Percentiles rank a stretch among this genome's conserved stretches.
These are phyloP conservation scores for Chrysoporthe austroafricana DNA, from an alignment of 2,329 filamentous ascomycete genomes.

Conservation along the genomic window DNA sequence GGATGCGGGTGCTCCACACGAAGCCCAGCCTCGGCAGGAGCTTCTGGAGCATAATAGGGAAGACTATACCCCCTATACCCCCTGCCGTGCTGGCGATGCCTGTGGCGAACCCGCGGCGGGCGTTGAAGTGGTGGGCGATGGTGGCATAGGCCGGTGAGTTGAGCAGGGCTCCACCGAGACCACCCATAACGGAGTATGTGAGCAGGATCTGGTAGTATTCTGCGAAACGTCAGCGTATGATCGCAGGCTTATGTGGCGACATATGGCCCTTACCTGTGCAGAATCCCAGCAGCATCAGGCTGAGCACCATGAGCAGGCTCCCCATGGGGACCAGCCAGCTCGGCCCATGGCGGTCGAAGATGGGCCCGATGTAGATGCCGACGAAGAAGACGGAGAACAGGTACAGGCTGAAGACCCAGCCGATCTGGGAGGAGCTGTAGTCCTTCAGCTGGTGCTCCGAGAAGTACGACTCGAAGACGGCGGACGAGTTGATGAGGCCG, in stretches of 20 bases:
- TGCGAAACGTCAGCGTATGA: slow-evolving; percentile 31
- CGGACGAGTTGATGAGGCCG: slow-evolving; percentile 75
- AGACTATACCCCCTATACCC: slow-evolving; percentile 70
- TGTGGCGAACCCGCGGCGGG: slow-evolving; percentile 74
- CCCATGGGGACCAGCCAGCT: slow-evolving; percentile 68
- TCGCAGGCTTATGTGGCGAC: background rate
- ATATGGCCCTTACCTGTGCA: slow-evolving; percentile 54
- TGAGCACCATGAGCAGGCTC: slow-evolving; percentile 62
- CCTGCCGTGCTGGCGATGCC: slow-evolving; percentile 80
- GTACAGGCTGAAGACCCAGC: slow-evolving; percentile 88
- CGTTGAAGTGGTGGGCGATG: slow-evolving; percentile 78
- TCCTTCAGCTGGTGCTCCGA: slow-evolving; percentile 70
- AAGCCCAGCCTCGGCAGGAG: slow-evolving; percentile 53
- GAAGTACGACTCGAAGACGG: slow-evolving; percentile 79
- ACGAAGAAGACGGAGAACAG: slow-evolving; percentile 82
- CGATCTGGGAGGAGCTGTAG: slow-evolving; percentile 69
- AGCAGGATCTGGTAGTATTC: slow-evolving; percentile 82
- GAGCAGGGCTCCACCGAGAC: slow-evolving; percentile 73
- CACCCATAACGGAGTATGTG: slow-evolving; percentile 73
- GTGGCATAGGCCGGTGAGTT: slow-evolving; percentile 77
- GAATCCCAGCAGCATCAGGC: slow-evolving; percentile 69
- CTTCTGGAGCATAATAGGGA: slow-evolving; percentile 53
- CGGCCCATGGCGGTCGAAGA: slow-evolving; percentile 79
- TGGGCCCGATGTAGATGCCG: slow-evolving; percentile 78
- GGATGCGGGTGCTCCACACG: slow-evolving; percentile 52